Conservation (phyloP, 148 eudicot genomes). For the Silene conica region DNA sequence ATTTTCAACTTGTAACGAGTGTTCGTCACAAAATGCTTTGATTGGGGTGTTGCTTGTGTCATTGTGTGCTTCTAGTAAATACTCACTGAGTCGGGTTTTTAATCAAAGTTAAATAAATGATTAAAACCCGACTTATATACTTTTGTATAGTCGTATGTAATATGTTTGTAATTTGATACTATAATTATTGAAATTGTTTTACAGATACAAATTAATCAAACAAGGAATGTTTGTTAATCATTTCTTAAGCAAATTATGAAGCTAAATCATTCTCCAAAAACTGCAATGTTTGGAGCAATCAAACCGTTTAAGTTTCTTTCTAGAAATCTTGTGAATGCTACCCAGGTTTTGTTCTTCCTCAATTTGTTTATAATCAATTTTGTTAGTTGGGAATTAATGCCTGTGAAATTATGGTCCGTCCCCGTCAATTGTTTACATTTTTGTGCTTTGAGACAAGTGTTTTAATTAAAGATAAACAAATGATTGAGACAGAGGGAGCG, state of each 20-base stretch:
- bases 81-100: too few relatives aligned
- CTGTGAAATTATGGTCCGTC: background rate
- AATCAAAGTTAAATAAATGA: background rate
- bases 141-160: too few relatives aligned
- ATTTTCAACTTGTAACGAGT: too few relatives aligned
- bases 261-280: constrained; percentile 34
- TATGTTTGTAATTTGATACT: too few relatives aligned
- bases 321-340: constrained; percentile 6
- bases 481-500: background rate
- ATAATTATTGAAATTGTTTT: background rate
- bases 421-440: background rate
- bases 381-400: background rate
- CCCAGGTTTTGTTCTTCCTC: constrained; percentile 36
- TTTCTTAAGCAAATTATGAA: constrained; percentile 24
- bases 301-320: constrained; percentile 29
- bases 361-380: background rate
- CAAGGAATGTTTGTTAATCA: background rate
- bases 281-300: constrained; percentile 26
- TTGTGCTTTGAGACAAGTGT: too few relatives aligned
- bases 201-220: background rate
- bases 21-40: too few relatives aligned
- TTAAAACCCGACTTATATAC: background rate
- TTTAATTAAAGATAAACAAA: too few relatives aligned
- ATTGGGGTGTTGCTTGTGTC: background rate
- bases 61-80: background rate